Base-by-base conservation (phyloP, 2,329 filamentous ascomycete genomes). In the Harringtonia lauricola region DNA sequence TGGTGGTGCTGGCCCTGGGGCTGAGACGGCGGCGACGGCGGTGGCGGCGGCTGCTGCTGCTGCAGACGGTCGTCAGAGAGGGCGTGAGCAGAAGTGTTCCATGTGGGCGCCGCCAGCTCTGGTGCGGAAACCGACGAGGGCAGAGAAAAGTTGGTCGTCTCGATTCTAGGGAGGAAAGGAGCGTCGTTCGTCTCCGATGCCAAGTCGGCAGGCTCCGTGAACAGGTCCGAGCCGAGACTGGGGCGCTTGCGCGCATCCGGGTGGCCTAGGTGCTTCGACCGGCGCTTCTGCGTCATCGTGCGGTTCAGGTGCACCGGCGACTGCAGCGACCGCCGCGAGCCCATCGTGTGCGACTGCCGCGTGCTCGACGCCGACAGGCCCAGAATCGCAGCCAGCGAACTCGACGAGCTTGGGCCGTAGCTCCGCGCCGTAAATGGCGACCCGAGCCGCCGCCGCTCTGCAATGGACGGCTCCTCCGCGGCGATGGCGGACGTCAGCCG, bases 341-440 rank as follows among this genome's bases (percentile, higher is more conserved):
- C 71, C 17, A 74, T 56, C 0, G 72, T 74, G 47, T 69, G 66
- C 14, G 65, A 65, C 47, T 71, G 70, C 26, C 60, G 61, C 3
- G 60, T 44, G 36, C 49, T 58, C 12, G 58, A 55, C 22, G 64
- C 58, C 12, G 59, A 58, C 28, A 64, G 46, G 9, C 56, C 60
- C 14, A 67, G 57, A 35, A 59, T 61, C 8, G 64, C 64, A 4
- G 62, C 62, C 8, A 76, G 57, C 1, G 67, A 65, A 17, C 60
- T 64, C 4, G 76, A 77, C 13, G 75, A 76, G 57, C 72, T 79
- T 2, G 76, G 77, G 0, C 77, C 77, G 50, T 81, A 81, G 51
- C 75, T 81, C 48, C 65, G 71, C 28, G 74, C 67, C 18, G 65
- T 60, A 47, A 80, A 78, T 0, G 75, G 74, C 4, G 75, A 77